phyloP scores from a whole-genome alignment of 1,284 basidiomycete genomes.

The Cutaneotrichosporon curvatum region DNA sequence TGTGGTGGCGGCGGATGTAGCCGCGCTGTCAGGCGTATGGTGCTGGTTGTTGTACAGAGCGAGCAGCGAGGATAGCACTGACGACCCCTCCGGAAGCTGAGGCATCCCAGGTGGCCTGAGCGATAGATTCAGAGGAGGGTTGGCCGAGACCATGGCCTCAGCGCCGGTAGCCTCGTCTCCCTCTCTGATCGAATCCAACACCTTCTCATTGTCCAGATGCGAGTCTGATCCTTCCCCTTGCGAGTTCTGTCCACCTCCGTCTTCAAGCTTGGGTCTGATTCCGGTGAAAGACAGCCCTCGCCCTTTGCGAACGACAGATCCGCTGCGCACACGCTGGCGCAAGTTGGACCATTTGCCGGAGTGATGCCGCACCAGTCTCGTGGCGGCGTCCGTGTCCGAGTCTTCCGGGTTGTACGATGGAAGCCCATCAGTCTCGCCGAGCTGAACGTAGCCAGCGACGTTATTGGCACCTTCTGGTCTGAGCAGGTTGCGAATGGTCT shows the following conservation, averaged over 20 bases:
- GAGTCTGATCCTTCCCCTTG: not conserved
- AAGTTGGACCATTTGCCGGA: slow-evolving; percentile 42
- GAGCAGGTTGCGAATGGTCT: slow-evolving; percentile 10
- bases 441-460: slow-evolving; percentile 40
- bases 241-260: not conserved
- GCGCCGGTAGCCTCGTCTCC: no score
- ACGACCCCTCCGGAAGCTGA: slow-evolving; percentile 25
- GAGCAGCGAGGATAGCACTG: slow-evolving; percentile 39
- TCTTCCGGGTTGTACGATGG: slow-evolving; percentile 27
- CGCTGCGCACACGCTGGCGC: slow-evolving; percentile 29
- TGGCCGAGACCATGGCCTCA: not conserved
- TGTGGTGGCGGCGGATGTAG: not conserved
- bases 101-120: slow-evolving; percentile 12
- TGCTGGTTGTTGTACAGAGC: slow-evolving; percentile 38
- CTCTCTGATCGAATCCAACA: no score
- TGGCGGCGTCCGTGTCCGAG: slow-evolving; percentile 31
- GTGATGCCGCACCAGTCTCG: slow-evolving; percentile 41
- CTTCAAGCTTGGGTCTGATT: not conserved
- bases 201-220: not conserved
- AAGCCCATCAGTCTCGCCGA: slow-evolving; percentile 47
- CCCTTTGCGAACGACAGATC: not conserved
- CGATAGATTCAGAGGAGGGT: slow-evolving; percentile 6
- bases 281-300: no score
- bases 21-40: slow-evolving; percentile 3
- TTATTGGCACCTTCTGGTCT: slow-evolving; percentile 24